Base-by-base conservation (phyloP, 1,284 basidiomycete genomes). In the Limonomyces culmigenus region DNA sequence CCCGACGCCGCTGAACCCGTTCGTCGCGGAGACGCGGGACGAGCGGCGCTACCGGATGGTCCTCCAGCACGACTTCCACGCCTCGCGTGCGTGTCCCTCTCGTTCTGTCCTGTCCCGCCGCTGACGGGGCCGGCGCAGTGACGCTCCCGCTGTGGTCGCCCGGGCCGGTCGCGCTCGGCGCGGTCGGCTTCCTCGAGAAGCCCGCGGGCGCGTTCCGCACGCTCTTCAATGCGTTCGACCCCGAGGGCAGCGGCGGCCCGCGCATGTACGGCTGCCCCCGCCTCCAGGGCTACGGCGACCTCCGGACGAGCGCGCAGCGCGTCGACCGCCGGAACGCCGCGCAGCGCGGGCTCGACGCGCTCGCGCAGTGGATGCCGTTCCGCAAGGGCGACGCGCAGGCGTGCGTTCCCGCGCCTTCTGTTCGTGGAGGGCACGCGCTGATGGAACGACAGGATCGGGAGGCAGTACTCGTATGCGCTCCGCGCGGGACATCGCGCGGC, bases 61-160 rank as follows among this genome's bases (percentile, higher is more conserved):
- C 35, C 54, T 70, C 33, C 63, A 60, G 35, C 80, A 86, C 43
- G 61, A 65, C 17, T 84, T 74, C 52, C 74, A 85, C 50, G 64
- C 65, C 15, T 71, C 74, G 20, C 43, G 79, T 83, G 41, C 42
- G 78, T 58, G 4, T 21, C 34, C 21, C 29, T 38, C 19, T 3
- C 21, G 19, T 25, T 21, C 35, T 39, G 21, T 37, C 33, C 11
- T 31, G 36, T 25, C 8, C 11, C 19, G 14, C 21, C 14, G 23
- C 34, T 40, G 5, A 38, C 20, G 18, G 20, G 20, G 18, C 19
- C 33, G 35, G 27, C 33, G 2, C 39, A 83, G 79, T 84, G 42
- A 73, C 63, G 0, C 54, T 81, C 5, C 74, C 80, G 1, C 52
- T 85, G 2, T 86, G 79, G 81, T 60, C 62, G 2, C 83, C 83